These are phyloP conservation scores for Globisporangium splendens DNA, from an alignment of 352 stramenopile species.

Conservation along the genomic window DNA sequence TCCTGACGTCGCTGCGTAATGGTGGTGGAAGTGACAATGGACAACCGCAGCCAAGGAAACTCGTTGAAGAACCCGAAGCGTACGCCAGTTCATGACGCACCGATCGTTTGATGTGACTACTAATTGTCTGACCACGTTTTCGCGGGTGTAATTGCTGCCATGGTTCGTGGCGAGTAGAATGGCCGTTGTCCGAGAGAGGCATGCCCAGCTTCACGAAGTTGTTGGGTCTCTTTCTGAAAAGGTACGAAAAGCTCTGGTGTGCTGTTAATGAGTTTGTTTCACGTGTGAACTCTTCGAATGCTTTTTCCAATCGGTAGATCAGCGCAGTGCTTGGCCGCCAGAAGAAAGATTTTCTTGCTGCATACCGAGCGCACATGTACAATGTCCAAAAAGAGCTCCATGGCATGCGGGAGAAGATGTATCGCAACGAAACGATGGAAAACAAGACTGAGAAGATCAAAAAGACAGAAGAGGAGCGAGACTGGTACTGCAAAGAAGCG, in stretches of 20 bases:
- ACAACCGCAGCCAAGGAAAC: constrained; percentile 8
- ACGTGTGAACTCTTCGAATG: background rate
- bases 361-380: constrained; percentile 95
- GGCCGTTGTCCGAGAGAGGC: constrained; percentile 69
- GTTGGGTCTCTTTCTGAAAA: constrained; percentile 84
- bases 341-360: constrained; percentile 91
- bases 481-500: constrained; percentile 92
- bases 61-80: constrained; percentile 43
- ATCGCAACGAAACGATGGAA: constrained; percentile 85
- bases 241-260: constrained; percentile 9
- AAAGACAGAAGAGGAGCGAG: constrained; percentile 91
- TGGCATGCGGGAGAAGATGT: constrained; percentile 86
- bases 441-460: constrained; percentile 91
- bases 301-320: constrained; percentile 36
- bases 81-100: constrained; percentile 15
- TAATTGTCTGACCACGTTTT: too few relatives aligned
- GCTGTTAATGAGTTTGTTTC: background rate
- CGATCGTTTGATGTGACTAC: background rate
- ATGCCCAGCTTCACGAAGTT: constrained; percentile 77
- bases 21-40: constrained; percentile 12
- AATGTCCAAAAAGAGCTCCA: constrained; percentile 94
- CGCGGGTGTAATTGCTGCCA: background rate
- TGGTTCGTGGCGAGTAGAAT: constrained; percentile 38
- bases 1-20: constrained; percentile 67
- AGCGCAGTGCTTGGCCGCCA: constrained; percentile 87